Evolutionary conservation across 129 eudicot species (phyloP).

Genomic region (Helianthus annuus): DNA sequence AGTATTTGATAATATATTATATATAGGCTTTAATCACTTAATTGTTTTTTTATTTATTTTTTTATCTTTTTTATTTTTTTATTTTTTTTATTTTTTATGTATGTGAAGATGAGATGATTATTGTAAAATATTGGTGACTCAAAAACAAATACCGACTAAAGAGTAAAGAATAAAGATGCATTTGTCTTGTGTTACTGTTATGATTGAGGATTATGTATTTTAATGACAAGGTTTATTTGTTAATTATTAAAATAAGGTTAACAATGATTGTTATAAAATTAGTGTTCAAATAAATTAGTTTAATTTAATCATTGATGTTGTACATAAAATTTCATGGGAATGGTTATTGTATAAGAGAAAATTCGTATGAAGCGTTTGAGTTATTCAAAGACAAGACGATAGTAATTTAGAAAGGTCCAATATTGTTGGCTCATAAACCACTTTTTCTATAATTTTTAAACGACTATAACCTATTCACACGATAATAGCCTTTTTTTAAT

Average conservation of each 20-base stretch:
- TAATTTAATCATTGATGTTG: not conserved
- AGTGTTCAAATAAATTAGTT: not conserved
- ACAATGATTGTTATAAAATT: not conserved
- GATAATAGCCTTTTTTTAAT: no score
- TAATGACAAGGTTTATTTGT: slow-evolving; percentile 1
- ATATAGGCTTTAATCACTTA: slow-evolving; percentile 12
- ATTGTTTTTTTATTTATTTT: not conserved
- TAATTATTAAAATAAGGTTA: not conserved
- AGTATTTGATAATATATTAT: slow-evolving; percentile 20
- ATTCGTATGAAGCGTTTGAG: no score
- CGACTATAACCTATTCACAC: no score
- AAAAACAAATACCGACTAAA: slow-evolving; percentile 34
- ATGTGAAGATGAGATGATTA: not conserved
- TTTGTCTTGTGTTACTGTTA: not conserved
- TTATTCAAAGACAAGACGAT: no score
- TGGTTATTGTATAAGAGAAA: no score
- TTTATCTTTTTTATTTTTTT: not conserved
- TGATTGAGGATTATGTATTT: not conserved
- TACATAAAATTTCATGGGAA: no score
- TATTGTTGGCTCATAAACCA: no score
- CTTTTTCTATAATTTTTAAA: no score
- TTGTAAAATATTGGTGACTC: not conserved
- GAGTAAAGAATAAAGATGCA: not conserved
- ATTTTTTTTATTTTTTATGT: not conserved
- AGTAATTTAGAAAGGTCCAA: no score